Percentiles rank a stretch among this genome's conserved stretches.
Conservation (phyloP, 495 filamentous ascomycete species). For the Lasiosphaeria miniovina region DNA sequence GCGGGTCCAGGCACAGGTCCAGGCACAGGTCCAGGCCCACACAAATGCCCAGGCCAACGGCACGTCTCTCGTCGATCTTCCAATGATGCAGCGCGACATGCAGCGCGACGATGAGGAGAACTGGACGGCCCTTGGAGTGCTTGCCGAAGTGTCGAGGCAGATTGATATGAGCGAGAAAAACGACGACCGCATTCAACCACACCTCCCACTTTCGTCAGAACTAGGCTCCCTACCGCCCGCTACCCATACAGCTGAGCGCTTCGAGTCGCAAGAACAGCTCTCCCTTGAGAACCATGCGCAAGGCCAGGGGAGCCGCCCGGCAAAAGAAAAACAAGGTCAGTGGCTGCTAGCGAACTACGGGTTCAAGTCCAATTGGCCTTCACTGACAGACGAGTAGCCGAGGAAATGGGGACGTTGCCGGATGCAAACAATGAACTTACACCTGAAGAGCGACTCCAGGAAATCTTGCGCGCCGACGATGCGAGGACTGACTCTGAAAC, state of each 20-base stretch:
- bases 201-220: conserved; percentile 4
- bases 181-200: conserved; percentile 33
- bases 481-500: conserved; percentile 32
- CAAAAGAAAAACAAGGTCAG: conserved; percentile 35
- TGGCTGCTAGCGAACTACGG: background rate
- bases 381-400: background rate
- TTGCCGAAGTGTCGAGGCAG: conserved; percentile 79
- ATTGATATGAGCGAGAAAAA: conserved; percentile 54
- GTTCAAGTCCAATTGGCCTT: background rate
- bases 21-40: conserved; percentile 37
- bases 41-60: conserved; percentile 32
- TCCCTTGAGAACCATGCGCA: conserved; percentile 45
- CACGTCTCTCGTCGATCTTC: conserved; percentile 23
- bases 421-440: conserved; percentile 25
- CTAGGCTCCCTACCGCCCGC: conserved; percentile 2
- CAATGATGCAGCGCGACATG: conserved; percentile 28
- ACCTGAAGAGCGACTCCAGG: conserved; percentile 38
- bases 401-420: conserved; percentile 9
- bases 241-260: conserved; percentile 28
- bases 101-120: conserved; percentile 27
- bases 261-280: conserved; percentile 51
- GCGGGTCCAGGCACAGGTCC: conserved; percentile 24
- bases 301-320: conserved; percentile 33
- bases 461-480: conserved; percentile 27
- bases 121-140: conserved; percentile 72